Percentiles rank a stretch among this genome's conserved stretches.
Conservation (phyloP, 345 rosid genomes). For the Murraya koenigii region DNA sequence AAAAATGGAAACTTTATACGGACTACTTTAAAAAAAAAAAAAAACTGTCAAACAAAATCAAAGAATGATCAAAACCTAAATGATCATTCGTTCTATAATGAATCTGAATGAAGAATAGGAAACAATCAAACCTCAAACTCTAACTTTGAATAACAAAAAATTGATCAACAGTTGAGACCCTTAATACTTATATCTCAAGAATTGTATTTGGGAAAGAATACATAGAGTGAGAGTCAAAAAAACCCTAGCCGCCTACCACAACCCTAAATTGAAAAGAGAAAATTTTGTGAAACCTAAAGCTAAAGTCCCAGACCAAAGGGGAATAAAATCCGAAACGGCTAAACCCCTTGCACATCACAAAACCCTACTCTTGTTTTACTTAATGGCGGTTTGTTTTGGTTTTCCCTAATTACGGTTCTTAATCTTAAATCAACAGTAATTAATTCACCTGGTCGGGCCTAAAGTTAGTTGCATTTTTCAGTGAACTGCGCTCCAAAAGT, state of each 20-base stretch:
- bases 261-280: neutral
- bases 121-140: neutral
- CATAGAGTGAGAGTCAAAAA: constrained; percentile 16
- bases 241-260: constrained; percentile 51
- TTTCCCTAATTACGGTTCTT: neutral
- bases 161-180: neutral
- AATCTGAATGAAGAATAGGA: neutral
- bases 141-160: constrained; percentile 9
- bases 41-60: neutral
- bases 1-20: neutral
- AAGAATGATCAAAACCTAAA: constrained; percentile 5
- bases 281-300: neutral
- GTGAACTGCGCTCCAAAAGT: neutral
- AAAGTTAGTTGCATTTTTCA: neutral
- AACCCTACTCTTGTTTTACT: neutral
- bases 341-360: neutral
- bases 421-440: neutral
- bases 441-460: neutral
- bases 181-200: neutral
- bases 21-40: neutral
- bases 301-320: neutral
- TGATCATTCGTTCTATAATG: neutral
- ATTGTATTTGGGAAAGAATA: neutral
- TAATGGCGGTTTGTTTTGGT: neutral
- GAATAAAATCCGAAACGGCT: neutral